These are phyloP conservation scores for Xylariaceae sp. DNA, from an alignment of 2,329 filamentous ascomycete genomes.

Conservation along the genomic window DNA sequence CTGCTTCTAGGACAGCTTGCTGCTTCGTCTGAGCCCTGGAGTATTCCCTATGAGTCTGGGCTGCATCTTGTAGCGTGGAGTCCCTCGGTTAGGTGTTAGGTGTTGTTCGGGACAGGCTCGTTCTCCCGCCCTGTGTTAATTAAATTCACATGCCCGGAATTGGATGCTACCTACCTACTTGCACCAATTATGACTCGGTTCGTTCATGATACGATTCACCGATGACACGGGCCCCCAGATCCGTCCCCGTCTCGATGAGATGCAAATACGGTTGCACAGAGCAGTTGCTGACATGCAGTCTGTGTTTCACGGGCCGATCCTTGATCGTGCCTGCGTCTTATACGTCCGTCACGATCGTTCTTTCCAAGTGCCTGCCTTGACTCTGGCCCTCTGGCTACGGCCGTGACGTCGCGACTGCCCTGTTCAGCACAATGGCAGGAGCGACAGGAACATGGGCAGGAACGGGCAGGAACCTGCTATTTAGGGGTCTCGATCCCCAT, in stretches of 20 bases:
- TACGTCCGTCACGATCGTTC: slow-evolving; percentile 8
- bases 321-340: slow-evolving; percentile 2
- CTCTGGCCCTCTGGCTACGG: slow-evolving; percentile 15
- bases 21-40: background rate
- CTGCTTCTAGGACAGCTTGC: too few species aligned
- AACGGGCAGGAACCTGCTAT: slow-evolving; percentile 1
- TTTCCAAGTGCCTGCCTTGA: slow-evolving; percentile 2
- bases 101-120: background rate
- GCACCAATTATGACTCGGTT: slow-evolving; percentile 1
- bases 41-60: background rate
- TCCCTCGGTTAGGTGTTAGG: background rate
- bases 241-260: slow-evolving; percentile 3
- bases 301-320: slow-evolving; percentile 15
- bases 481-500: background rate
- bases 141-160: too few species aligned
- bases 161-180: background rate
- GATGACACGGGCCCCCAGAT: slow-evolving; percentile 10
- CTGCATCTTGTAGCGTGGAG: background rate
- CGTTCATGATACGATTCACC: slow-evolving; percentile 6
- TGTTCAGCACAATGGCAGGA: slow-evolving; percentile 6
- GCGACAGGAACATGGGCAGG: slow-evolving; percentile 4
- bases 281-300: slow-evolving; percentile 14
- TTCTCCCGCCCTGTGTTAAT: background rate
- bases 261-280: slow-evolving; percentile 15
- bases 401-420: slow-evolving; percentile 14